phyloP scores from a whole-genome alignment of 768 basidiomycete species.

The Tubosaeta sp. region DNA sequence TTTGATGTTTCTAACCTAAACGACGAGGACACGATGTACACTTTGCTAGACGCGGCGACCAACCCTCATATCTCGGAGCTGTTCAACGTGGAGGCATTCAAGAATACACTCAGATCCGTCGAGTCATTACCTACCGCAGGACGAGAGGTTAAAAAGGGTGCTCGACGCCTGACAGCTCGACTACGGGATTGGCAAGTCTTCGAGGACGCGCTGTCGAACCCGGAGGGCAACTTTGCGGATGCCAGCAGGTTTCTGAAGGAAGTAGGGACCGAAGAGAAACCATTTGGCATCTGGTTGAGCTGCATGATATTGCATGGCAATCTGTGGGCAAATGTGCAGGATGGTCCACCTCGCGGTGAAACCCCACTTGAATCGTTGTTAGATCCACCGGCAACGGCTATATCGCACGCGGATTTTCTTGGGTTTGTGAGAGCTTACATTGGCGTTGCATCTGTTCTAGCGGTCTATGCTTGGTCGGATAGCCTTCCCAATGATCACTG shows the following conservation, averaged over 20 bases:
- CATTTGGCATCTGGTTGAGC: conserved; percentile 70
- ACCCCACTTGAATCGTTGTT: conserved; percentile 40
- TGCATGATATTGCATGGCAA: conserved; percentile 60
- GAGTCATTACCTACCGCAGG: conserved; percentile 31
- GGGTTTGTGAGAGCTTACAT: conserved; percentile 61
- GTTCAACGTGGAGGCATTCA: conserved; percentile 38
- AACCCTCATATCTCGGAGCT: conserved; percentile 61
- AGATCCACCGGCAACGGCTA: conserved; percentile 20
- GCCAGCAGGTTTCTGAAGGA: conserved; percentile 56
- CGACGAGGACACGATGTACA: conserved; percentile 46
- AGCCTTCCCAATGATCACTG: conserved; percentile 63
- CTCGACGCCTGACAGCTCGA: conserved; percentile 45
- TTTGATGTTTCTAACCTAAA: conserved; percentile 54
- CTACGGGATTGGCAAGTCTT: conserved; percentile 58
- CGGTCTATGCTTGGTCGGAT: conserved; percentile 78
- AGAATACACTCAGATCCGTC: conserved; percentile 19
- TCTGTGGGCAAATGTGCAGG: conserved; percentile 34
- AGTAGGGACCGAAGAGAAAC: conserved; percentile 58
- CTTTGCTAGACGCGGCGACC: conserved; percentile 59
- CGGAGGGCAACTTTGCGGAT: conserved; percentile 45
- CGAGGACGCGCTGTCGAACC: conserved; percentile 55
- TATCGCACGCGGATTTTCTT: conserved; percentile 56
- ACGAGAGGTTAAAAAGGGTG: conserved; percentile 40
- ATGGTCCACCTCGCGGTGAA: conserved; percentile 14
- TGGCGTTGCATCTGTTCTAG: conserved; percentile 62